These are phyloP conservation scores for Colletotrichum eremochloae DNA, from an alignment of 2,329 filamentous ascomycete species.

Conservation along the genomic window DNA sequence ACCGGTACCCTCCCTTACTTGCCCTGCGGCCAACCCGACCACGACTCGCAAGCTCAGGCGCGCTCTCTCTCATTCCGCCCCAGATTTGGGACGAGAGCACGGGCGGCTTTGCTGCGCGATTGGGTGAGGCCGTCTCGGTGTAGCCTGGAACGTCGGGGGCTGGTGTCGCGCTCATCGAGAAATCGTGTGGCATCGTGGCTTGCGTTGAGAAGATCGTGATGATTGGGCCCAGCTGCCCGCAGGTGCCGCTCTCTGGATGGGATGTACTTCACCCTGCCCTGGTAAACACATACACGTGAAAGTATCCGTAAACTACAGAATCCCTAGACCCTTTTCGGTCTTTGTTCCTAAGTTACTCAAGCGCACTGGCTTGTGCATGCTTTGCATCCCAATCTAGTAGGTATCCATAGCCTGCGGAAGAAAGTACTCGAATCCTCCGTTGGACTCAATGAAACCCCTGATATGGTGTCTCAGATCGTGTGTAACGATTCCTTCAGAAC, in stretches of 20 bases:
- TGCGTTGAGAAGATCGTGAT: slow-evolving; percentile 15
- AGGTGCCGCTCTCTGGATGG: background rate
- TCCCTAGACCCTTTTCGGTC: background rate
- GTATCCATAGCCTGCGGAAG: background rate
- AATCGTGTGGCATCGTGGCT: slow-evolving; percentile 29
- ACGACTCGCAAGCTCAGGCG: background rate
- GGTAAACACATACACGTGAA: no score
- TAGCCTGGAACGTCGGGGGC: slow-evolving; percentile 13
- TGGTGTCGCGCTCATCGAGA: slow-evolving; percentile 21
- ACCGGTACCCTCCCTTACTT: background rate
- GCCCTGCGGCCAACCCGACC: slow-evolving; percentile 6
- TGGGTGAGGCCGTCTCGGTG: background rate
- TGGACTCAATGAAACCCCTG: background rate
- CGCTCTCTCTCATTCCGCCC: background rate
- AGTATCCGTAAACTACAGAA: background rate
- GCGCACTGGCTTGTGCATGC: background rate
- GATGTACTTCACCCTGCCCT: background rate
- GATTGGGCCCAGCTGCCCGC: slow-evolving; percentile 8
- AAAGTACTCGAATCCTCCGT: background rate
- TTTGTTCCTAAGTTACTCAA: background rate
- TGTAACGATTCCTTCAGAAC: background rate
- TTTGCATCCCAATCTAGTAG: background rate
- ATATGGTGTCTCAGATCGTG: background rate
- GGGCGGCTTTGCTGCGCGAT: slow-evolving; percentile 16
- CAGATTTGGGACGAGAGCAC: background rate